Percentiles rank a stretch among this genome's conserved stretches.
Evolutionary conservation across 768 basidiomycete species (phyloP).

Genomic region (Exidia glandulosa): DNA sequence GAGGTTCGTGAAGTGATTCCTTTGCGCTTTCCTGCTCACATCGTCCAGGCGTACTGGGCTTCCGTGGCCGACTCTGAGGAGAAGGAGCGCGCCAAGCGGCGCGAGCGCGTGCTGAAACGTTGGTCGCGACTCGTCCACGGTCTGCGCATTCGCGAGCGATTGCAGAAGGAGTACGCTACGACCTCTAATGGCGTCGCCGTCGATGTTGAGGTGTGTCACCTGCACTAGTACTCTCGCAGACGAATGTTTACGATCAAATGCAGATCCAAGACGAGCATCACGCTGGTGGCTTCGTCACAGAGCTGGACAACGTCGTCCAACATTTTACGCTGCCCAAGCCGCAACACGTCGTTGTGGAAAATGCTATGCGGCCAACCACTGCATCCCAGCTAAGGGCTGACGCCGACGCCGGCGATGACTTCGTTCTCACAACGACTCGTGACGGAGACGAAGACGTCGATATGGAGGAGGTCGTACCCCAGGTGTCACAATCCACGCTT

Average conservation of each 20-base stretch:
- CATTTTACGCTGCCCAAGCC: constrained; percentile 56
- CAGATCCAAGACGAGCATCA: constrained; percentile 7
- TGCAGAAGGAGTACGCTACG: constrained; percentile 62
- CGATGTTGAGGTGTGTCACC: background rate
- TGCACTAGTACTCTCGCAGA: background rate
- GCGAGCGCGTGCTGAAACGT: constrained; percentile 72
- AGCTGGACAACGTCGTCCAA: constrained; percentile 62
- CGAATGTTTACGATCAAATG: background rate
- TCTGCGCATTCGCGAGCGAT: constrained; percentile 69
- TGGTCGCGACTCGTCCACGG: constrained; percentile 87
- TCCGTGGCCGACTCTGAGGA: constrained; percentile 68
- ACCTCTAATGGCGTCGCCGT: background rate
- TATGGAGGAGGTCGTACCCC: constrained; percentile 10
- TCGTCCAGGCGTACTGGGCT: constrained; percentile 69
- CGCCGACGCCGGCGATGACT: background rate
- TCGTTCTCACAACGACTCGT: too few relatives aligned
- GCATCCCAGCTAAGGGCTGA: background rate
- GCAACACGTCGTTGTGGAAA: constrained; percentile 1
- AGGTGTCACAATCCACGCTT: constrained; percentile 2
- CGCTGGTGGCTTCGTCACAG: constrained; percentile 53
- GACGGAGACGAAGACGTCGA: constrained; percentile 7
- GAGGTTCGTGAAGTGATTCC: constrained; percentile 43
- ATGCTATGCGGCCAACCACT: background rate
- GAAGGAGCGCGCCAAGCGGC: constrained; percentile 60
- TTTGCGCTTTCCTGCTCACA: constrained; percentile 6